phyloP scores from a whole-genome alignment of 768 basidiomycete species.

The Pisolithus marmoratus region DNA sequence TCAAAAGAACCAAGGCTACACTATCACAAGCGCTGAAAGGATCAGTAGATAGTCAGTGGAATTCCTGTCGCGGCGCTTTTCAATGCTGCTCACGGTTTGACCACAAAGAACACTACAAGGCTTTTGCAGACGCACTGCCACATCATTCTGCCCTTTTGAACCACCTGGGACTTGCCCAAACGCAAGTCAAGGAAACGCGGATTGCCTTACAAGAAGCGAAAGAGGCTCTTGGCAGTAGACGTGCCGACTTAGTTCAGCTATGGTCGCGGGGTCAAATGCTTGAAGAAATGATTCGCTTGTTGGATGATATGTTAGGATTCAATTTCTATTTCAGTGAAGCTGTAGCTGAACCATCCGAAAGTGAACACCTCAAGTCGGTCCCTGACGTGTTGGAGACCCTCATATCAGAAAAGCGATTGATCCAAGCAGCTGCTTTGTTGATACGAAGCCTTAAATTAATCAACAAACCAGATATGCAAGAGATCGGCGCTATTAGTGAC shows the following conservation, averaged over 20 bases:
- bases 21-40: conserved; percentile 78
- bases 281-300: conserved; percentile 90
- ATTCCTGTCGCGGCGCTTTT: not conserved
- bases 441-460: conserved; percentile 86
- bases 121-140: conserved; percentile 90
- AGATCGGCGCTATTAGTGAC: conserved; percentile 93
- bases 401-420: conserved; percentile 91
- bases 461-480: conserved; percentile 87
- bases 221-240: conserved; percentile 71
- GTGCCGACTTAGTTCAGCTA: conserved; percentile 84
- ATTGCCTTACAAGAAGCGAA: conserved; percentile 70
- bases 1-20: conserved; percentile 68
- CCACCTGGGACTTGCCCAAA: conserved; percentile 68
- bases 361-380: conserved; percentile 84
- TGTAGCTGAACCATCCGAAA: conserved; percentile 29
- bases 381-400: conserved; percentile 89
- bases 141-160: conserved; percentile 77
- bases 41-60: conserved; percentile 75
- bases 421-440: conserved; percentile 84
- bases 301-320: conserved; percentile 82
- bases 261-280: conserved; percentile 87
- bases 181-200: conserved; percentile 67
- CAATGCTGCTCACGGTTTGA: conserved; percentile 3
- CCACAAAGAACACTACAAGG: conserved; percentile 78
- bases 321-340: conserved; percentile 4